Evolutionary conservation across 768 basidiomycete genomes (phyloP), one percentile per base, ranked within the genome.

Genomic region (Suillus subluteus): DNA sequence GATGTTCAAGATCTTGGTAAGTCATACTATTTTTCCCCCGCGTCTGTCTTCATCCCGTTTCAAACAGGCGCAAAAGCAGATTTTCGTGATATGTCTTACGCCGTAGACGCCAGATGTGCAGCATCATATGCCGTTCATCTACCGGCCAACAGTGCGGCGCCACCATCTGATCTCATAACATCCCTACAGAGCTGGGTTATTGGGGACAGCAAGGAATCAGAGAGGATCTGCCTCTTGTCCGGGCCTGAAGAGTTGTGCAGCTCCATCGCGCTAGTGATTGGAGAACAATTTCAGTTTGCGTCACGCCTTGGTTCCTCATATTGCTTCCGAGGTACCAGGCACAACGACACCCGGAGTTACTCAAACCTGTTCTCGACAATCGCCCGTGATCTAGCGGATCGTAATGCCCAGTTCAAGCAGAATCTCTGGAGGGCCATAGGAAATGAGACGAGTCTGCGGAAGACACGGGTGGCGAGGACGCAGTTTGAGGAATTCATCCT

Each of bases 281-380:
- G 78, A 52, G 56, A 65, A n/a, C 52, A 67, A 13, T 76, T 76
- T 52, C 70, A 74, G 12, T 66, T 67, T 21, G 68, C 75, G 58
- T 43, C 66, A 44, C 71, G 78, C 23, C 65, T 79, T 6, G 79
- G 78, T 18, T 77, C 78, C 35, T 75, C 75, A 21, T 74, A 72
- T 21, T 80, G 74, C 66, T 75, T 80, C 61, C 65, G 70, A 30
- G 70, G 66, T 5, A 59, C 58, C 9, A 68, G 64, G 26, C 43
- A 5, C 6, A 56, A 37, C 3, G 55, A 56, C 21, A 35, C 21
- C 21, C 35, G 72, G 41, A 68, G 72, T 44, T 71, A 71, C 40
- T 62, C 66, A 66, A 69, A 74, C 54, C 58, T 79, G 37, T 77
- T 79, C 69, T 71, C 71, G 16, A 80, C 78, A 41, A 73, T 79